Conservation (phyloP, 768 basidiomycete genomes). For the Lentinula edodes region DNA sequence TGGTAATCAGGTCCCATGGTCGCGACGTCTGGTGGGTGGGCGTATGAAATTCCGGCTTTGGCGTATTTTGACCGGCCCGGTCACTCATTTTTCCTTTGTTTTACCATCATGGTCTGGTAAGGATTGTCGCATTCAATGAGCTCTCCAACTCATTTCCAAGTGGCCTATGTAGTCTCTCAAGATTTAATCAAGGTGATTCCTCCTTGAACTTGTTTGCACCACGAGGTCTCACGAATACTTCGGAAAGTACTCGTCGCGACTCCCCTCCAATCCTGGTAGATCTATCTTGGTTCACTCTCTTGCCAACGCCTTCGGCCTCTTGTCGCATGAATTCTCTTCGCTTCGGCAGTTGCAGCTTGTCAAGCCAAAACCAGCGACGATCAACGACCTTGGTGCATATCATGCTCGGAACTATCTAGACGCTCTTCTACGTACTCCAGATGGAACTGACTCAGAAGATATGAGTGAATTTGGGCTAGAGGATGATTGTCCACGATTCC, state of each 20-base stretch:
- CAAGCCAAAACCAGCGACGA: slow-evolving; percentile 47
- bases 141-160: slow-evolving; percentile 2
- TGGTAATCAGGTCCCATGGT: no score
- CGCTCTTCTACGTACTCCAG: slow-evolving; percentile 30
- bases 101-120: no score
- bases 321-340: slow-evolving; percentile 25
- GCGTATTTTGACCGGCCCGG: no score
- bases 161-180: slow-evolving; percentile 52
- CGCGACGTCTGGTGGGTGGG: no score
- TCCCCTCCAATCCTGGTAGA: slow-evolving; percentile 66
- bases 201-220: background rate
- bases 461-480: slow-evolving; percentile 49
- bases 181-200: slow-evolving; percentile 45
- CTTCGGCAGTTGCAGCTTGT: slow-evolving; percentile 36
- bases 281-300: slow-evolving; percentile 65
- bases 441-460: background rate
- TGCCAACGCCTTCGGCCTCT: slow-evolving; percentile 45
- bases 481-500: slow-evolving; percentile 79
- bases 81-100: no score
- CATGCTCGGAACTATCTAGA: slow-evolving; percentile 73
- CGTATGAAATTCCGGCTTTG: no score
- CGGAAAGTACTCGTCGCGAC: slow-evolving; percentile 44
- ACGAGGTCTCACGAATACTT: background rate
- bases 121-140: background rate
- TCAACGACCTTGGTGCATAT: slow-evolving; percentile 56